Percentiles rank a stretch among this genome's conserved stretches.
These are phyloP conservation scores for Solidago caesia DNA, from an alignment of 129 eudicot species.

Conservation along the genomic window DNA sequence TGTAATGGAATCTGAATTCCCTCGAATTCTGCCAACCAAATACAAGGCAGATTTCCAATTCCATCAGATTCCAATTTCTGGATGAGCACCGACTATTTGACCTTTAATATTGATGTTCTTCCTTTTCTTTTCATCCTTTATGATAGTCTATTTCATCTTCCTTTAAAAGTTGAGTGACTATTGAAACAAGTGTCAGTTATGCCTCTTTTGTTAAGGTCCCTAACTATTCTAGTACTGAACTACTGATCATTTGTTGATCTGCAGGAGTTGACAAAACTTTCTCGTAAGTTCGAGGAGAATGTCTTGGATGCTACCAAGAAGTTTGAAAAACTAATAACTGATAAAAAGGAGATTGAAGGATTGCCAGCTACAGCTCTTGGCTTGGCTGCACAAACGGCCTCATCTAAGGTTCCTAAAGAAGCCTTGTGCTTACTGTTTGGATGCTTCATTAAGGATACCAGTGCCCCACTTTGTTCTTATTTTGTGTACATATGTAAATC, in stretches of 20 bases:
- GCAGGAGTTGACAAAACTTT: conserved; percentile 83
- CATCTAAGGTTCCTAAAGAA: conserved; percentile 52
- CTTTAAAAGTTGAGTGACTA: neutral
- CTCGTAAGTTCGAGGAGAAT: conserved; percentile 77
- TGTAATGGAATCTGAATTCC: too few relatives aligned
- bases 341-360: conserved; percentile 80
- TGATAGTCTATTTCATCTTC: neutral
- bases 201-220: neutral
- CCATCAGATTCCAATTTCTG: neutral
- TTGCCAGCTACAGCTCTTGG: conserved; percentile 85
- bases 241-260: neutral
- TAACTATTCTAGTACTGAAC: neutral
- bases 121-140: neutral
- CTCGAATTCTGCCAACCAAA: too few relatives aligned
- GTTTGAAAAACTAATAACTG: conserved; percentile 74
- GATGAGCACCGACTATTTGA: neutral
- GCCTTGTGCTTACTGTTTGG: neutral
- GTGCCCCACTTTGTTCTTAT: neutral
- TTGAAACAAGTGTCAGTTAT: neutral
- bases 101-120: neutral
- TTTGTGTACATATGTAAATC: conserved; percentile 16
- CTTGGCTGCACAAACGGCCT: conserved; percentile 86
- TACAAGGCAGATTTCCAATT: too few relatives aligned
- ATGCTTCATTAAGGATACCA: neutral
- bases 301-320: conserved; percentile 92